A percentile compares a stretch with the other conserved stretches of the same genome.
phyloP scores from a whole-genome alignment of 257 asterid species.

The Nicotiana otophora region DNA sequence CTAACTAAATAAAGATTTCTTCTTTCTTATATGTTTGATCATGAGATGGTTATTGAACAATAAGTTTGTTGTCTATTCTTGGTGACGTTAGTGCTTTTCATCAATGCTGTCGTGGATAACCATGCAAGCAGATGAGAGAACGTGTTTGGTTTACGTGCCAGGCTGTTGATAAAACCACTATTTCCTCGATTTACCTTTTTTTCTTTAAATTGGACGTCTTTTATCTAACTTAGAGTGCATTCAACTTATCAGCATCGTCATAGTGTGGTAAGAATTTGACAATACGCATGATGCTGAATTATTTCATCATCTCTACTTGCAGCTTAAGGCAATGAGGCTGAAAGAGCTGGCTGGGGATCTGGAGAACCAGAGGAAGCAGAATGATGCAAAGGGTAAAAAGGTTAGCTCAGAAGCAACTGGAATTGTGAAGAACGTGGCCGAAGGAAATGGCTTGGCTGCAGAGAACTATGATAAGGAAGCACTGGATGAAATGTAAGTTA shows the following conservation, averaged over 20 bases:
- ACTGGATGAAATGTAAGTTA: slow-evolving; percentile 68
- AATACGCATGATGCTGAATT: background rate
- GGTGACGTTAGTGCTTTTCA: background rate
- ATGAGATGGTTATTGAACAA: background rate
- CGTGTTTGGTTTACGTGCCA: background rate
- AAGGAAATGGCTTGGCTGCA: slow-evolving; percentile 10
- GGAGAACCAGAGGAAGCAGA: slow-evolving; percentile 63
- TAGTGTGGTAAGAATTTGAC: background rate
- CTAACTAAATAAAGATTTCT: background rate
- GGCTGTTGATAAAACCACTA: background rate
- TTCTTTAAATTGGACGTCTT: background rate
- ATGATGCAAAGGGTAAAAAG: slow-evolving; percentile 53
- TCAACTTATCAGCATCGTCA: background rate
- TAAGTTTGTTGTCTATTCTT: background rate
- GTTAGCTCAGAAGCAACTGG: slow-evolving; percentile 24
- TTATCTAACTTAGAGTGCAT: background rate
- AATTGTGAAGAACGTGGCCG: slow-evolving; percentile 10
- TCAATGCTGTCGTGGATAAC: background rate
- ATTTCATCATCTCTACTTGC: slow-evolving; percentile 9
- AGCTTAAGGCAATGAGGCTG: slow-evolving; percentile 80
- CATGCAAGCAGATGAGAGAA: background rate
- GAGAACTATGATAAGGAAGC: slow-evolving; percentile 44
- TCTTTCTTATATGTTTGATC: background rate
- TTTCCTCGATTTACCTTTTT: background rate
- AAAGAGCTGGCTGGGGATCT: slow-evolving; percentile 68